Evolutionary conservation across 1,139 yeast species (phyloP).

Genomic region (Hyphopichia wangnamkhiaoensis): DNA sequence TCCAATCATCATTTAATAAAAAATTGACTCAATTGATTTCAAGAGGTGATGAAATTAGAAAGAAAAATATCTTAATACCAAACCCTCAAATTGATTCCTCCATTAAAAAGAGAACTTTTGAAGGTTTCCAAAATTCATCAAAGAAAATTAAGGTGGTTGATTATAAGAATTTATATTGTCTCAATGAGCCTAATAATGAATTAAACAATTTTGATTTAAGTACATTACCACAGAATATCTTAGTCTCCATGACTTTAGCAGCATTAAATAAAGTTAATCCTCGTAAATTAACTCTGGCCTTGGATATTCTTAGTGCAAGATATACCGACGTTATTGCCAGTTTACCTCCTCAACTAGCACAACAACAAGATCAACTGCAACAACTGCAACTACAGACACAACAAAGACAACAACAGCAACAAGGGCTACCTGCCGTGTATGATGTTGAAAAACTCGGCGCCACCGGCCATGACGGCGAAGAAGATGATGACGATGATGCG

Average conservation of each 20-base stretch:
- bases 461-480: slow-evolving; percentile 9
- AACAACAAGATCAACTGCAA: slow-evolving; percentile 4
- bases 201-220: slow-evolving; percentile 69
- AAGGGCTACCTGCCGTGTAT: slow-evolving; percentile 7
- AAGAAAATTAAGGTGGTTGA: slow-evolving; percentile 31
- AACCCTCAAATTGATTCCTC: slow-evolving; percentile 26
- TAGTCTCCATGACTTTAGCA: slow-evolving; percentile 64
- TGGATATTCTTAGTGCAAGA: slow-evolving; percentile 67
- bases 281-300: slow-evolving; percentile 60
- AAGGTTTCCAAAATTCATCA: slow-evolving; percentile 32
- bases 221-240: slow-evolving; percentile 62
- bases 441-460: slow-evolving; percentile 6
- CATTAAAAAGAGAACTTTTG: slow-evolving; percentile 41
- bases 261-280: slow-evolving; percentile 59
- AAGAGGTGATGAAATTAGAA: slow-evolving; percentile 45
- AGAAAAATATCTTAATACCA: slow-evolving; percentile 35
- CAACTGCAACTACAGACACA: slow-evolving; percentile 6
- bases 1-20: slow-evolving; percentile 28
- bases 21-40: slow-evolving; percentile 31
- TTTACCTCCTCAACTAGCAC: slow-evolving; percentile 5
- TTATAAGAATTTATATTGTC: slow-evolving; percentile 51
- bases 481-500: slow-evolving; percentile 35
- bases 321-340: slow-evolving; percentile 35
- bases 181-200: slow-evolving; percentile 63
- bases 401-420: slow-evolving; percentile 6